Evolutionary conservation across 2,329 filamentous ascomycete genomes (phyloP), one percentile per base, ranked within the genome.

Genomic region (Penicillium sp.): DNA sequence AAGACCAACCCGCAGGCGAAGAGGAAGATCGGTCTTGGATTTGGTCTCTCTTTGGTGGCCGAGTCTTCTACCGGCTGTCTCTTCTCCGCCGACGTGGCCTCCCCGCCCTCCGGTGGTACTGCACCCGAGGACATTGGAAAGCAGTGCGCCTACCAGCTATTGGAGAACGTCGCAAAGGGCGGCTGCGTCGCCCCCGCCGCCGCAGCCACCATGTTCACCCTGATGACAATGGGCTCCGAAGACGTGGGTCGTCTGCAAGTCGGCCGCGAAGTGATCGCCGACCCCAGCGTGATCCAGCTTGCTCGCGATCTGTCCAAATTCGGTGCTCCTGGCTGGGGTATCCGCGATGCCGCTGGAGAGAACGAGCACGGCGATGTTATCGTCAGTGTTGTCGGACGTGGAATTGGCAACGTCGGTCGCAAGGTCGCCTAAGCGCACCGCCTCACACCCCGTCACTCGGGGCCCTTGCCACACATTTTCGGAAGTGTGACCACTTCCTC

Each of bases 191-290:
- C 86, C 49, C 81, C 80, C 13, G 82, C 88, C 3, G 89, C 91
- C 2, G 86, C 87, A 5, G 80, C 85, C 3, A 93, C 88, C 0
- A 82, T 96, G 60, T 74, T 99, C 49, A 90, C 87, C 16, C 79
- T 99, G 59, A 99, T 99, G 94, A 91, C 92, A 32, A 97, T 99
- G 94, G 94, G 94, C 0, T 91, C 89, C 1, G 94, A 97, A 71
- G 94, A 99, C 73, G 92, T 99, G 13, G 94, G 94, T 4, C 84
- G 94, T 55, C 73, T 99, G 62, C 85, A 90, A 59, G 71, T 99
- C 55, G 91, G 92, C 31, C 87, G 86, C 65, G 89, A 93, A 44
- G 86, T 97, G 0, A 75, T 97, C 43, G 92, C 86, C 0, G 89
- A 87, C 2, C 91, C 96, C 70, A 88, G 91, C 56, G 80, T 91